Conservation (phyloP, 2,329 filamentous ascomycete species). For the Penicillium sp. region DNA sequence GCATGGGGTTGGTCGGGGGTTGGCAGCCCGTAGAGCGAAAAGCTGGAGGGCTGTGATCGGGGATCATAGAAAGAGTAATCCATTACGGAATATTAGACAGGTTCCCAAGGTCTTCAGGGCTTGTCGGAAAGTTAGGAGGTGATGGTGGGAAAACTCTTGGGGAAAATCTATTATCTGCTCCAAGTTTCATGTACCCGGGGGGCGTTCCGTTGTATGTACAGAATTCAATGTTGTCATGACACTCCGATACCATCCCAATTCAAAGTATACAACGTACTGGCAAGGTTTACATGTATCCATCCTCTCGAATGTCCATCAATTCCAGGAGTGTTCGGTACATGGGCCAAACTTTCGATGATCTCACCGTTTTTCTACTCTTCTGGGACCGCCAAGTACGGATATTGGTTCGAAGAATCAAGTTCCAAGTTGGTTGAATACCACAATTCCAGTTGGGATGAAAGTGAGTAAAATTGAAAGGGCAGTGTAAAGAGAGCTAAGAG, state of each 20-base stretch:
- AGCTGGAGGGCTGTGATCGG: slow-evolving; percentile 40
- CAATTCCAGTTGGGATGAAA: background rate
- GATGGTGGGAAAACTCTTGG: background rate
- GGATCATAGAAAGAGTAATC: slow-evolving; percentile 55
- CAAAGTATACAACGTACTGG: background rate
- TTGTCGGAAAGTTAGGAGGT: background rate
- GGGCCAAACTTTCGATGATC: background rate
- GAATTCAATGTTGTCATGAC: slow-evolving; percentile 1
- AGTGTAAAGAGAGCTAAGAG: slow-evolving; percentile 14
- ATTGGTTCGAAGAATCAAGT: background rate
- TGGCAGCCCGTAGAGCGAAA: slow-evolving; percentile 50
- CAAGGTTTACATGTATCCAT: background rate
- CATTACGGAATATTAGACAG: slow-evolving; percentile 38
- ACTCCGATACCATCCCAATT: background rate
- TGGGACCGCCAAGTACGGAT: background rate
- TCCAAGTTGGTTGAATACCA: background rate
- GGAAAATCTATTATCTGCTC: background rate
- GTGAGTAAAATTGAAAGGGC: slow-evolving; percentile 5
- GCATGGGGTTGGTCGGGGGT: slow-evolving; percentile 40
- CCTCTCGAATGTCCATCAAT: background rate
- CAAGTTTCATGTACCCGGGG: background rate
- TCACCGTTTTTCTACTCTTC: background rate
- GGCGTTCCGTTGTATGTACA: background rate
- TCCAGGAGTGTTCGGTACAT: background rate
- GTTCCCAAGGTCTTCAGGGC: background rate